phyloP scores from a whole-genome alignment of 139 green algal species.

The Chlorella sp. region DNA sequence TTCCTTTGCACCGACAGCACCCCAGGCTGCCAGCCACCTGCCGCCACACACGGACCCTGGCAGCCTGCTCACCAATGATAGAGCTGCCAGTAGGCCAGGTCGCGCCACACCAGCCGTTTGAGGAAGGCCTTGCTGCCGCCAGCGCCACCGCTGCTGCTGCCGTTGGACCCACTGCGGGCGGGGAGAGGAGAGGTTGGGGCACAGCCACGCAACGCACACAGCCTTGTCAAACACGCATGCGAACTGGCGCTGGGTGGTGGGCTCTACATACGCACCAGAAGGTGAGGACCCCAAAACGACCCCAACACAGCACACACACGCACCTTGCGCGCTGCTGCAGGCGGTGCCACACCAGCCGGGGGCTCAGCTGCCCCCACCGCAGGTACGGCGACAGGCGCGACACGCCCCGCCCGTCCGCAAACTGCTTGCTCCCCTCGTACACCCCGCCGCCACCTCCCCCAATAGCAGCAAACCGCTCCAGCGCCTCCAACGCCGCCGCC shows the following conservation, averaged over 20 bases:
- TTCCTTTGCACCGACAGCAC: no score
- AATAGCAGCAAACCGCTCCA: neutral
- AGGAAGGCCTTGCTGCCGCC: slow-evolving; percentile 46
- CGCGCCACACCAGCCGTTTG: slow-evolving; percentile 55
- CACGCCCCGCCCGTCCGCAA: slow-evolving; percentile 42
- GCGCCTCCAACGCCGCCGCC: neutral
- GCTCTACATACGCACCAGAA: no score
- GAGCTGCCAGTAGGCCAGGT: slow-evolving; percentile 73
- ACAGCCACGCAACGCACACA: no score
- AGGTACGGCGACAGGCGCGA: slow-evolving; percentile 54
- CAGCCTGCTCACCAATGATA: slow-evolving; percentile 32
- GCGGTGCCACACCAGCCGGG: slow-evolving; percentile 26
- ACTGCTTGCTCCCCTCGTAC: slow-evolving; percentile 38
- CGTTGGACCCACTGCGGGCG: no score
- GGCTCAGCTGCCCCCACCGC: slow-evolving; percentile 44
- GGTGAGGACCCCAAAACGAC: no score
- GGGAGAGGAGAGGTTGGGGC: no score
- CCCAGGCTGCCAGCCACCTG: no score
- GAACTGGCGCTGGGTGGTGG: no score
- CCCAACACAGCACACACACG: no score
- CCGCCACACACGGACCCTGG: no score
- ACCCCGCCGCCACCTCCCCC: neutral
- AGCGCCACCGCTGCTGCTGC: slow-evolving; percentile 9
- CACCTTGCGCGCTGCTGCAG: no score
- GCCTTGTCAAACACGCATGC: no score